These are phyloP conservation scores for Ophiostoma quercus DNA, from an alignment of 2,329 filamentous ascomycete genomes.

Conservation along the genomic window DNA sequence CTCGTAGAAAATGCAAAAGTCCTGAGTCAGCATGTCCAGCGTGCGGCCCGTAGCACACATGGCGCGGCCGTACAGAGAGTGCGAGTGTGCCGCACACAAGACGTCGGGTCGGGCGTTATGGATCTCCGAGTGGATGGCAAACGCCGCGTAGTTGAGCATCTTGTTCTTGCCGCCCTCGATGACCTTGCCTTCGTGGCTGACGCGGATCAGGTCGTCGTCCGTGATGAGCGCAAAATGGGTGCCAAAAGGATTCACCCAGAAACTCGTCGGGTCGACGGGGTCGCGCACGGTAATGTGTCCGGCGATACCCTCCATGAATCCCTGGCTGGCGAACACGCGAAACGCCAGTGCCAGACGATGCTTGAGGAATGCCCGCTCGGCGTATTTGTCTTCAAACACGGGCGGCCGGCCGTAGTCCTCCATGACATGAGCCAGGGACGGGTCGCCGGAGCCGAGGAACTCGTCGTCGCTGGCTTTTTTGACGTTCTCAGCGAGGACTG, in stretches of 20 bases:
- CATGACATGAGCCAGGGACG: slow-evolving; percentile 23
- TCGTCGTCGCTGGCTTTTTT: not conserved
- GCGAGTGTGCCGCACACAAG: slow-evolving; percentile 54
- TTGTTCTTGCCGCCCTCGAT: slow-evolving; percentile 44
- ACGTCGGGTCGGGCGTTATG: slow-evolving; percentile 53
- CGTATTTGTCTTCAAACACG: slow-evolving; percentile 28
- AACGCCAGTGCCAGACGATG: slow-evolving; percentile 55
- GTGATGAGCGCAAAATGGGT: slow-evolving; percentile 54
- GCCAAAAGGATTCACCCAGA: slow-evolving; percentile 59
- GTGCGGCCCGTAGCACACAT: slow-evolving; percentile 51
- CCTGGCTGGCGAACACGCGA: slow-evolving; percentile 55
- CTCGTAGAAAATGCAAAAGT: slow-evolving; percentile 51
- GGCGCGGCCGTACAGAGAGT: slow-evolving; percentile 51
- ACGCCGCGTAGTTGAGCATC: slow-evolving; percentile 52
- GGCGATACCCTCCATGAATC: slow-evolving; percentile 56
- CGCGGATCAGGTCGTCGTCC: slow-evolving; percentile 53
- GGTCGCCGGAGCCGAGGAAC: slow-evolving; percentile 25
- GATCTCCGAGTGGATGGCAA: slow-evolving; percentile 54
- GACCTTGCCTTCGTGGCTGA: slow-evolving; percentile 50
- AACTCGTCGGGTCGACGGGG: slow-evolving; percentile 49
- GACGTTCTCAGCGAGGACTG: not conserved
- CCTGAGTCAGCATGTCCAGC: slow-evolving; percentile 58
- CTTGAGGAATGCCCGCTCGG: slow-evolving; percentile 38
- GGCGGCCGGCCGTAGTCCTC: slow-evolving; percentile 26
- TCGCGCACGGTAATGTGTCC: slow-evolving; percentile 59